phyloP scores from a whole-genome alignment of 257 asterid species.

The Solanum tacnaense region DNA sequence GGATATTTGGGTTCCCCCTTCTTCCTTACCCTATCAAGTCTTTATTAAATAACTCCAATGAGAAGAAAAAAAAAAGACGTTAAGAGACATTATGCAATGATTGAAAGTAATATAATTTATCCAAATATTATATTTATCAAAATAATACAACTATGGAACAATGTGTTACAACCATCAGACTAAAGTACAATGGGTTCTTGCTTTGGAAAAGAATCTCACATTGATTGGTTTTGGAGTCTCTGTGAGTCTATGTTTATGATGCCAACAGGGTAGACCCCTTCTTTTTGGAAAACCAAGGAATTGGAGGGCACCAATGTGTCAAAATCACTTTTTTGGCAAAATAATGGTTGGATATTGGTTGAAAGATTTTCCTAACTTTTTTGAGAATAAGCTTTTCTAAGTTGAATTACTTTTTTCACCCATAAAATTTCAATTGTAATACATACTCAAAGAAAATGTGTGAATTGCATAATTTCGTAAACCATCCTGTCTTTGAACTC shows the following conservation, averaged over 20 bases:
- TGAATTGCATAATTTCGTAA: background rate
- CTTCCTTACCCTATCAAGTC: background rate
- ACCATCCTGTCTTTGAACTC: background rate
- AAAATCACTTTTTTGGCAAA: background rate
- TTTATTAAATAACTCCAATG: too few relatives aligned
- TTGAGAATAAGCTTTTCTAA: background rate
- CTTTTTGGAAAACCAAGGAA: background rate
- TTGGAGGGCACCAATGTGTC: background rate
- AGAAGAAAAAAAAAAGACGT: too few relatives aligned
- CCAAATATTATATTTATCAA: background rate
- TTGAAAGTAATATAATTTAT: accelerated
- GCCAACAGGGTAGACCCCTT: background rate
- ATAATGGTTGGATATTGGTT: background rate
- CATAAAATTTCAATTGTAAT: background rate
- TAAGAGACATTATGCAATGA: background rate
- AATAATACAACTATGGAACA: background rate
- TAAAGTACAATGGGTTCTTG: background rate
- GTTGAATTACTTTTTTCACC: too few relatives aligned
- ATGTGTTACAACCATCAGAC: background rate
- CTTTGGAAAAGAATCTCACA: background rate
- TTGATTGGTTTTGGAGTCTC: background rate
- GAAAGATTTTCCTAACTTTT: background rate
- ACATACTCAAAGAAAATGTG: too few relatives aligned
- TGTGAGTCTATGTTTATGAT: background rate
- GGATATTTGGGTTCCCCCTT: too few relatives aligned